Base-by-base conservation (phyloP, 148 eudicot species). In the Hydrangea macrophylla region DNA sequence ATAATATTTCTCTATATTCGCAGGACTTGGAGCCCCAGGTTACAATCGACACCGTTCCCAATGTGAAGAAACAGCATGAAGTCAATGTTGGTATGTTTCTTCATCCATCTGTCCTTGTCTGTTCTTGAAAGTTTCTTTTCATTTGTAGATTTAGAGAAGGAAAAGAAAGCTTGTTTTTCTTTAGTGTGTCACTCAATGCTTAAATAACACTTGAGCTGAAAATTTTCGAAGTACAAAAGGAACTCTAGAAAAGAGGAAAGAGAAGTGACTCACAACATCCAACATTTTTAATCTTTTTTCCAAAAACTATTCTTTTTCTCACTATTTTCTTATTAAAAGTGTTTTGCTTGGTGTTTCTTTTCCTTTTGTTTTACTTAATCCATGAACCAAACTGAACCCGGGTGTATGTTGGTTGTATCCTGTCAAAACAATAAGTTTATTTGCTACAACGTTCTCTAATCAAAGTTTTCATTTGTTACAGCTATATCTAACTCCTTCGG, bases 11-110 rank as follows among this genome's bases (percentile, higher is more conserved):
- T 33, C 27, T 15, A n/a, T 55, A 55, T 20, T 20, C n/a, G 55
- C 71, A 68, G 71, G 57, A 57, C 26, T 24, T 68, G 53, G 71
- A 68, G 18, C 71, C 71, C 20, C 54, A 39, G 71, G 71, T 68
- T 27, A 56, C 55, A 2, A 56, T 68, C 7, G 71, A 68, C 63
- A 68, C 71, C 3, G 39, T 68, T 9, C 63, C 71, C 1, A 68
- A 68, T 15, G 23, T 9, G 31, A 68, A 68, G 71, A 68, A 6
- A 28, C 27, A 57, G 63, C 55, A 68, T 68, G 71, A 57, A 8
- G 63, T 68, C 37, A 68, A 57, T 20, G 71, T 68, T 35, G 71
- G 71, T 68, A 56, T 11, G 71, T 68, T 7, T 56, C 36, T 44
- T 5, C 39, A 9, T 15, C 28, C 25, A 17, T 18, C 39, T 9